phyloP scores from a whole-genome alignment of 2,329 filamentous ascomycete genomes.

The Colletotrichum cereale region DNA sequence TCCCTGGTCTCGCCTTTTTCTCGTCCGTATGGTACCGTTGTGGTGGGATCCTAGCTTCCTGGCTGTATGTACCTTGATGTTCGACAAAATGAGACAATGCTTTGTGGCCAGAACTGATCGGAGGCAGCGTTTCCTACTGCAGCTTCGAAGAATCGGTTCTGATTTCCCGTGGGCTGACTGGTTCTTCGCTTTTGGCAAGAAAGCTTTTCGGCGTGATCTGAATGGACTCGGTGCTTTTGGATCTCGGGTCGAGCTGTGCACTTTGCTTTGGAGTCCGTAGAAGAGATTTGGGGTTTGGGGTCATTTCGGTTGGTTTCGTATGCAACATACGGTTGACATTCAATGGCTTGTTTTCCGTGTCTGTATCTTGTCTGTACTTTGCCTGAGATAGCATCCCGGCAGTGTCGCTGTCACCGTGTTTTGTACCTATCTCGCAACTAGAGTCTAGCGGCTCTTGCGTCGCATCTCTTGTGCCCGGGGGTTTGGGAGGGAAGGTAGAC shows the following conservation, averaged over 20 bases:
- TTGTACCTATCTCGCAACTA: neutral
- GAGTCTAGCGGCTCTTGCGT: neutral
- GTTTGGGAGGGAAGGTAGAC: neutral
- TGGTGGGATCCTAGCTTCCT: neutral
- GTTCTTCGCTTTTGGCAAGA: neutral
- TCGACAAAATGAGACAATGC: neutral
- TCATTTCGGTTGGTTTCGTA: neutral
- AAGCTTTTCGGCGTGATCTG: slow-evolving; percentile 32
- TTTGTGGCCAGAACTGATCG: neutral
- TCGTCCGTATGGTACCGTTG: neutral
- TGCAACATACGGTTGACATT: neutral
- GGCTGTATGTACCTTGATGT: too few species aligned
- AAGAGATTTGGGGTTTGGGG: neutral
- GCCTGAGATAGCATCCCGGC: neutral
- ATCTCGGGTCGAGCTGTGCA: neutral
- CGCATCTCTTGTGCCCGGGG: neutral
- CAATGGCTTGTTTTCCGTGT: neutral
- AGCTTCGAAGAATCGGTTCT: neutral
- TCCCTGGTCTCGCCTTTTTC: neutral
- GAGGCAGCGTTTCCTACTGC: slow-evolving; percentile 22
- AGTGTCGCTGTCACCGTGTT: neutral
- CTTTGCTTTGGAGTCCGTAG: neutral
- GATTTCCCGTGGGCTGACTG: neutral
- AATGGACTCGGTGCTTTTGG: slow-evolving; percentile 12
- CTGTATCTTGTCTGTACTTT: neutral